Evolutionary conservation across 1,139 yeast genomes (phyloP).

Genomic region (Candida glucosophila): DNA sequence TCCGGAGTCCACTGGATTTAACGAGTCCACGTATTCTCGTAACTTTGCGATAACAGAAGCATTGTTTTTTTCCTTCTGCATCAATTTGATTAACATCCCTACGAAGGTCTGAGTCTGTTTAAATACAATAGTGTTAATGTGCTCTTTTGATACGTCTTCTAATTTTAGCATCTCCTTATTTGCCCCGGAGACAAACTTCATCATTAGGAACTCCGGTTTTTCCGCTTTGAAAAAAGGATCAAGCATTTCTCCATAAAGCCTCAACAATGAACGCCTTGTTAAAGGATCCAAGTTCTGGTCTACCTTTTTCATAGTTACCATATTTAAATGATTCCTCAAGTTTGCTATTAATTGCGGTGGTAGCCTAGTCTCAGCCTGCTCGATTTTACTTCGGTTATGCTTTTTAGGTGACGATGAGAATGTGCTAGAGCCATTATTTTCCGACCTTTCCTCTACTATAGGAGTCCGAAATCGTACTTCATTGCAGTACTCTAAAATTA

Average conservation of each 20-base stretch:
- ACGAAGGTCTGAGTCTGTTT: constrained; percentile 53
- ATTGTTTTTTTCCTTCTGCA: constrained; percentile 36
- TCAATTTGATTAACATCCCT: constrained; percentile 39
- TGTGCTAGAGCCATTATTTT: too few species aligned
- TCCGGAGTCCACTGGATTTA: too few species aligned
- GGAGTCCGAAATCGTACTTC: constrained; percentile 51
- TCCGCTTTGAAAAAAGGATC: constrained; percentile 40
- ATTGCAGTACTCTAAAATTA: constrained; percentile 49
- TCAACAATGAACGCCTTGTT: constrained; percentile 39
- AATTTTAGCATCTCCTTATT: constrained; percentile 54
- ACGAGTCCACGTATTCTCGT: constrained; percentile 31
- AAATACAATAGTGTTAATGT: constrained; percentile 40
- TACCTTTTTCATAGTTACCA: constrained; percentile 47
- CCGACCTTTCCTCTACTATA: constrained; percentile 8
- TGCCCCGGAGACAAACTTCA: constrained; percentile 57
- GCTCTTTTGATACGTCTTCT: constrained; percentile 29
- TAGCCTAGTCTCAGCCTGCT: constrained; percentile 10
- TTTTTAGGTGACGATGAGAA: not conserved
- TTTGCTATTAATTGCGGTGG: constrained; percentile 42
- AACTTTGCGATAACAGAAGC: constrained; percentile 34
- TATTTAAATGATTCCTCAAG: constrained; percentile 41
- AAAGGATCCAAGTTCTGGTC: constrained; percentile 26
- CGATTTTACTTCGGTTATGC: not conserved
- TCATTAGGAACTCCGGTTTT: constrained; percentile 55
- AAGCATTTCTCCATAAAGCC: constrained; percentile 55